A percentile compares a stretch with the other conserved stretches of the same genome.
These are phyloP conservation scores for Globisporangium ultimum DNA, from an alignment of 352 stramenopile genomes.

Conservation along the genomic window DNA sequence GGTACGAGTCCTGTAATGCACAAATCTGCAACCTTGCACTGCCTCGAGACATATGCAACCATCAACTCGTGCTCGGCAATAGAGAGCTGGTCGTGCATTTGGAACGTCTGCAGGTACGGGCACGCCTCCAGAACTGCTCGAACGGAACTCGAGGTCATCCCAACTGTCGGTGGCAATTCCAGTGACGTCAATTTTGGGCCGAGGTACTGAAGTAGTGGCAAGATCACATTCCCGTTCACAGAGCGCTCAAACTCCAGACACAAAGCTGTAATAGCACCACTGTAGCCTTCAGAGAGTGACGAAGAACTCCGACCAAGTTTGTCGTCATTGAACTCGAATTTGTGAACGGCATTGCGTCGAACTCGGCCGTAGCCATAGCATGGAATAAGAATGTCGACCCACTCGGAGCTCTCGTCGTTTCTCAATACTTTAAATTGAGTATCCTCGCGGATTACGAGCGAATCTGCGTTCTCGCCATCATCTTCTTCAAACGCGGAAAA, in stretches of 20 bases:
- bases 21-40: background rate
- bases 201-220: slow-evolving; percentile 10
- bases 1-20: background rate
- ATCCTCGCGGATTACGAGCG: slow-evolving; percentile 4
- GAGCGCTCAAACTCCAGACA: background rate
- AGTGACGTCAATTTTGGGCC: slow-evolving; percentile 5
- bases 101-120: background rate
- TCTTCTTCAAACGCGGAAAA: background rate
- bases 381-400: slow-evolving; percentile 8
- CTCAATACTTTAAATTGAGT: background rate
- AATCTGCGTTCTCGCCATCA: background rate
- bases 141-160: background rate
- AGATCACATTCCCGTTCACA: background rate
- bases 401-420: background rate
- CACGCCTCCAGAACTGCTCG: slow-evolving; percentile 6
- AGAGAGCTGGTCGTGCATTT: background rate
- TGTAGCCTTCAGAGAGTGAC: slow-evolving; percentile 3
- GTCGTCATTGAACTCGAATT: background rate
- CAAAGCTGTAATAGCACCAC: slow-evolving; percentile 7
- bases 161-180: background rate
- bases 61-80: background rate
- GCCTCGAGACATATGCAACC: background rate
- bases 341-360: slow-evolving; percentile 4
- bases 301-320: background rate
- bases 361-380: slow-evolving; percentile 6